Conservation (phyloP, 306 rosid genomes). For the Adenanthera pavonina region DNA sequence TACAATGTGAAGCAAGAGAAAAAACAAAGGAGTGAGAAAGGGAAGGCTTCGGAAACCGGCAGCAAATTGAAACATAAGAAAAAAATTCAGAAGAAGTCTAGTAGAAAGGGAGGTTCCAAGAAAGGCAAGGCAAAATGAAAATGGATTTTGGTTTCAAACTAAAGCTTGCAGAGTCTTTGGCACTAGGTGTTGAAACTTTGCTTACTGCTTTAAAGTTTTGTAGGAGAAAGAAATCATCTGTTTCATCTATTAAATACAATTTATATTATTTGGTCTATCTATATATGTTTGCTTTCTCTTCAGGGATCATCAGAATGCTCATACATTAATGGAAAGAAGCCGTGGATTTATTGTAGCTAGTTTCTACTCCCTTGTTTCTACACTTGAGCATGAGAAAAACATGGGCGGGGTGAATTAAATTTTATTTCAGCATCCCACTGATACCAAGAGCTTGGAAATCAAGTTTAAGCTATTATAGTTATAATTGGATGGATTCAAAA, state of each 20-base stretch:
- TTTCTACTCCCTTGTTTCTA: background rate
- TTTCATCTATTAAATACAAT: slow-evolving; percentile 1
- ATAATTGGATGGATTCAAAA: too few relatives aligned
- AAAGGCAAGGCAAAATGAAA: slow-evolving; percentile 65
- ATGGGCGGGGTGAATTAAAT: background rate
- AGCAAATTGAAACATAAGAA: slow-evolving; percentile 71
- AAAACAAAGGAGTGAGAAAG: slow-evolving; percentile 49
- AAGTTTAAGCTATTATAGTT: too few relatives aligned
- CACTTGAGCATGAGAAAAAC: background rate
- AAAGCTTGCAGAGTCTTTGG: slow-evolving; percentile 29
- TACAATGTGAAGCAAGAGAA: slow-evolving; percentile 80
- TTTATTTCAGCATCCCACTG: too few relatives aligned
- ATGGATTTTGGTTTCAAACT: slow-evolving; percentile 30
- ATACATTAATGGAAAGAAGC: background rate
- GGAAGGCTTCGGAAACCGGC: slow-evolving; percentile 51
- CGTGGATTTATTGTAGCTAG: background rate
- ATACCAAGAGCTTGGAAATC: background rate
- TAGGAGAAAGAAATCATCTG: slow-evolving; percentile 35
- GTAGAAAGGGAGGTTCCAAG: slow-evolving; percentile 61
- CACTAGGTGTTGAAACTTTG: slow-evolving; percentile 20
- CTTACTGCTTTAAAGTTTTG: slow-evolving; percentile 40
- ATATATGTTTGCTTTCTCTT: background rate
- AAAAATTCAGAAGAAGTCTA: slow-evolving; percentile 52
- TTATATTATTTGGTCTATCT: slow-evolving; percentile 2
- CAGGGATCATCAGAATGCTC: background rate